phyloP scores from a whole-genome alignment of 2,329 filamentous ascomycete species.

The Venturia pyrina region DNA sequence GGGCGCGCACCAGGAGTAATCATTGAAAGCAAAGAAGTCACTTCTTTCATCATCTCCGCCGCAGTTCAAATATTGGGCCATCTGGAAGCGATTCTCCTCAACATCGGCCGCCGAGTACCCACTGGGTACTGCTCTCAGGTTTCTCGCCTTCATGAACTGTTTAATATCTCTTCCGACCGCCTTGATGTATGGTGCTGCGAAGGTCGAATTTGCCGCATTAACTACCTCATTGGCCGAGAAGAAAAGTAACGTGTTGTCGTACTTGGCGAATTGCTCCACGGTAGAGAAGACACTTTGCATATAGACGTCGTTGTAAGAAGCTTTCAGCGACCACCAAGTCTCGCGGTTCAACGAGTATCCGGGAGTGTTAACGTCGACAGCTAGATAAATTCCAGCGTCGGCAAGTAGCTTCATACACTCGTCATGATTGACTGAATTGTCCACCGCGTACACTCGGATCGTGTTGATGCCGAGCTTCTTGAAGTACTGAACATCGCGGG shows the following conservation, averaged over 20 bases:
- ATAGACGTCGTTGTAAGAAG: slow-evolving; percentile 43
- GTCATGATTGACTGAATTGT: slow-evolving; percentile 75
- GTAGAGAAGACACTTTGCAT: slow-evolving; percentile 81
- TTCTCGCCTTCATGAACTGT: slow-evolving; percentile 65
- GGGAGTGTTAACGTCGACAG: slow-evolving; percentile 82
- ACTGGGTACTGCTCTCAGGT: slow-evolving; percentile 59
- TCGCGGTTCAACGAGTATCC: slow-evolving; percentile 75
- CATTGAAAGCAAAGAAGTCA: slow-evolving; percentile 85
- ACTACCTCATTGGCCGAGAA: slow-evolving; percentile 75
- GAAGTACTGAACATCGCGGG: slow-evolving; percentile 73
- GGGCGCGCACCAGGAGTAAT: slow-evolving; percentile 76
- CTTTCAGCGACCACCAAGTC: neutral
- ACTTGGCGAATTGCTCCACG: slow-evolving; percentile 71
- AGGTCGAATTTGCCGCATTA: slow-evolving; percentile 51
- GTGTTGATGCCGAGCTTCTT: slow-evolving; percentile 82
- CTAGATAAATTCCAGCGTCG: slow-evolving; percentile 83
- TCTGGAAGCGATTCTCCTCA: slow-evolving; percentile 72
- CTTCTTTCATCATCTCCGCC: slow-evolving; percentile 72
- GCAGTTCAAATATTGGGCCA: slow-evolving; percentile 89
- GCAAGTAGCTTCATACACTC: slow-evolving; percentile 74
- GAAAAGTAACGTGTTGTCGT: slow-evolving; percentile 78
- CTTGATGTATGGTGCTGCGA: slow-evolving; percentile 57
- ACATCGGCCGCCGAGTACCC: slow-evolving; percentile 83
- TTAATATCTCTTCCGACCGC: slow-evolving; percentile 72
- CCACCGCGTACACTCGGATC: slow-evolving; percentile 82